These are phyloP conservation scores for Cajanus cajan DNA, from an alignment of 306 rosid species.

Conservation along the genomic window DNA sequence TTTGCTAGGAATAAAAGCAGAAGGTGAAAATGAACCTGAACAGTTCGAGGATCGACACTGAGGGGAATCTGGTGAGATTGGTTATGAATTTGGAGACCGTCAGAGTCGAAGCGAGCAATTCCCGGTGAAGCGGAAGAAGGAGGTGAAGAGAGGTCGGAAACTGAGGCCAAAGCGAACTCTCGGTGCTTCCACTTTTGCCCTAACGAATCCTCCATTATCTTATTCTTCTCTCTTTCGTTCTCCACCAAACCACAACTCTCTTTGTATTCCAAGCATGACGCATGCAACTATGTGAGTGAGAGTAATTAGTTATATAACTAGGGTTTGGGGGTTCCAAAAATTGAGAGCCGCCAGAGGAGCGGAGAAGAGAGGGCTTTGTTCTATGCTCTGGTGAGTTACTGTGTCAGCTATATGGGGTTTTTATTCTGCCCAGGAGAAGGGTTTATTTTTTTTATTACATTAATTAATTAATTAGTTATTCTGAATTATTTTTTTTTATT, in stretches of 20 bases:
- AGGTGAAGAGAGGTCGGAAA: conserved; percentile 57
- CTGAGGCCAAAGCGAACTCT: conserved; percentile 65
- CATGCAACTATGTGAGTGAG: too few relatives aligned
- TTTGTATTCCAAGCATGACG: too few relatives aligned
- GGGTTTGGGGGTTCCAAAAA: conserved; percentile 60
- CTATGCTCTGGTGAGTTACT: conserved; percentile 37
- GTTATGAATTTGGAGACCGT: conserved; percentile 48
- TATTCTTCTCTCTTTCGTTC: too few relatives aligned
- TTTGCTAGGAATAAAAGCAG: neutral
- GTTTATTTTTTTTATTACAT: too few relatives aligned
- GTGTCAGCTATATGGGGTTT: neutral
- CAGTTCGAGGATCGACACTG: conserved; percentile 58
- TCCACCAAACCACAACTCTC: too few relatives aligned
- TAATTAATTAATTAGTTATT: too few relatives aligned
- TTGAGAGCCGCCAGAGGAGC: conserved; percentile 63
- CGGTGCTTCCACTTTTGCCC: conserved; percentile 44
- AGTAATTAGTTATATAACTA: too few relatives aligned
- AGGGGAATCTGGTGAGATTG: conserved; percentile 48
- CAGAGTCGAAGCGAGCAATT: conserved; percentile 58
- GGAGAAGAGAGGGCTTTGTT: conserved; percentile 40
- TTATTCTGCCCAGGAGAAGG: too few relatives aligned
- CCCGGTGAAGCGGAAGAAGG: conserved; percentile 49
- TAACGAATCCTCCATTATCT: conserved; percentile 58
- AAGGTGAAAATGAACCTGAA: conserved; percentile 47
- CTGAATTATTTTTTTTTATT: too few relatives aligned